Evolutionary conservation across 2,329 filamentous ascomycete genomes (phyloP), one percentile per base, ranked within the genome.

Genomic region (Thielaviopsis ethacetica): DNA sequence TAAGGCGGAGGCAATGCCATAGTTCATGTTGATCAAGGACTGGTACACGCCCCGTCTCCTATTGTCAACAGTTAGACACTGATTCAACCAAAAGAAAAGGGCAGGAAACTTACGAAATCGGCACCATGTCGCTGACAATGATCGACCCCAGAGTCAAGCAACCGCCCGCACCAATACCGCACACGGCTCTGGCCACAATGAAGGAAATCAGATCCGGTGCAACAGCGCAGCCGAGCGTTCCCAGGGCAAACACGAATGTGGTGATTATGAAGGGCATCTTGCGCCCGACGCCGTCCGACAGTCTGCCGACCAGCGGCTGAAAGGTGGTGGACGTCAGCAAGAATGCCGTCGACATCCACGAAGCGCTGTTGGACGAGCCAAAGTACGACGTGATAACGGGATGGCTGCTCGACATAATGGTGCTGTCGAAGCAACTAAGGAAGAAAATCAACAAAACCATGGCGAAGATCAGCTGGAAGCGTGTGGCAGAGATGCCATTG

Each of bases 301-400:
- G 68, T 1, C 87, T 78, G 2, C 86, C 87, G 63, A 88, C 80
- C 1, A 91, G 71, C 0, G 88, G 86, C 69, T 90, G 84, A 60
- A 88, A 84, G 24, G 84, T 81, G 1, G 86, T 90, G 3, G 82
- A 86, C 0, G 87, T 89, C 44, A 93, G 75, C 41, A 91, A 71
- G 63, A 90, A 91, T 0, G 85, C 81, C 0, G 87, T 91, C 1
- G 86, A 89, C 4, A 91, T 75, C 88, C 88, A 93, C 1, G 86
- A 89, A 2, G 88, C 88, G 53, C 82, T 82, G 68, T 91, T 89
- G 34, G 86, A 86, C 54, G 85, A 80, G 62, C 83, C 73, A 69
- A 91, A 91, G 68, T 91, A 82, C 0, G 85, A 89, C 0, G 86
- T 90, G 62, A 91, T 89, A 60, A 88, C 85, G 0, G 87, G 86